Base-by-base conservation (phyloP, 257 asterid species). In the Henckelia pumila region DNA sequence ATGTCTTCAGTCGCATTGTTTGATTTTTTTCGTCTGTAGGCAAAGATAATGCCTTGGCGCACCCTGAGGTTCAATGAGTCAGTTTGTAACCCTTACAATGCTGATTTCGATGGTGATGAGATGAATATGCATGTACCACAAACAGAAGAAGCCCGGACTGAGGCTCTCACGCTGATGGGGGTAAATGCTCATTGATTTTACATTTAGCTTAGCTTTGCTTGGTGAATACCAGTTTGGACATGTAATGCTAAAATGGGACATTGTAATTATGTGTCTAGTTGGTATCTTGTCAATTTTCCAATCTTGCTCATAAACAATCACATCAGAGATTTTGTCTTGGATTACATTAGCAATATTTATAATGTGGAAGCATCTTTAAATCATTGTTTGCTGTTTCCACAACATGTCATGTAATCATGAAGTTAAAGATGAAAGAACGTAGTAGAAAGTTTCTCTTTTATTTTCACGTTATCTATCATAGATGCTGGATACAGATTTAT, bases 1-100 rank as follows among this genome's bases (percentile, higher is more conserved):
- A 59, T 68, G 49, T 70, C 29, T 65, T 56, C 62, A 62, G 64
- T 67, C 63, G 50, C 59, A 75, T 76, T 61, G 62, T 63, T 49
- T 9, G 53, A 22, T 67, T 32, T 75, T 47, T 78, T 66, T 66
- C 59, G 53, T 73, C 61, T 81, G 64, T 69, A 93, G 99, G 99
- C 99, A 75, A 88, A 92, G 89, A 88, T 93, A 83, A 93, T 93
- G 99, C 99, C 99, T 23, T 93, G 99, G 97, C 95, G 99, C 70
- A 93, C 99, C 69, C 79, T 93, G 81, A 80, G 97, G 75, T 93
- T 93, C 75, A 93, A 93, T 69, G 99, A 93, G 78, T 93, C 99
- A 66, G 96, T 93, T 77, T 93, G 99, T 82, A 93, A 93, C 66
- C 99, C 99, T 29, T 93, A 93, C 71, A 93, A 93, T 79, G 97